Conservation (phyloP, 2,329 filamentous ascomycete species). For the Aspergillus sclerotialis region DNA sequence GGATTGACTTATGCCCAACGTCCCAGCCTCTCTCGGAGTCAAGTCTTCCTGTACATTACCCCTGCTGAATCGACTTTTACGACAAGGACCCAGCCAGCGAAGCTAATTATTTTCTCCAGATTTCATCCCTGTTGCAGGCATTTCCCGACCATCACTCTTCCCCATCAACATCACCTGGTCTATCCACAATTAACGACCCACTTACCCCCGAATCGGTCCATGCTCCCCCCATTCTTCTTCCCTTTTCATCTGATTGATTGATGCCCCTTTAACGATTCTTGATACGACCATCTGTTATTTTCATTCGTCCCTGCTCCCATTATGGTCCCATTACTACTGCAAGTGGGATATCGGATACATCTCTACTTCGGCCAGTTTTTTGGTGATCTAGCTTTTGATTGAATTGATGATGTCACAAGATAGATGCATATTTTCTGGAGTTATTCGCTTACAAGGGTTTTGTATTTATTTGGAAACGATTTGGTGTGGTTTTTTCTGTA, state of each 20-base stretch:
- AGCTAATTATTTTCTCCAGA: not conserved
- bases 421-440: conserved; percentile 7
- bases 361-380: too few relatives aligned
- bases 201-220: conserved; percentile 36
- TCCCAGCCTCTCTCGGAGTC: conserved; percentile 29
- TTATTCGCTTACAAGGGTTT: too few relatives aligned
- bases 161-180: conserved; percentile 34
- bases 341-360: too few relatives aligned
- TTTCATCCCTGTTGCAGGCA: conserved; percentile 13
- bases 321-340: too few relatives aligned
- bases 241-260: conserved; percentile 12
- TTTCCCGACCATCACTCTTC: conserved; percentile 32
- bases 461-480: too few relatives aligned
- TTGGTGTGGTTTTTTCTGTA: conserved; percentile 1
- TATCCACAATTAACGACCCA: conserved; percentile 32
- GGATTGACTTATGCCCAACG: conserved; percentile 43
- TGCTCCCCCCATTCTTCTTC: conserved; percentile 32
- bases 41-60: conserved; percentile 38
- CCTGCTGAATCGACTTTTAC: conserved; percentile 17
- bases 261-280: too few relatives aligned
- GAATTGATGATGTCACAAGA: conserved; percentile 4
- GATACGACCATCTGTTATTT: too few relatives aligned
- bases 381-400: not conserved
- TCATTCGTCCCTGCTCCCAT: not conserved
- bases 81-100: conserved; percentile 11